Conservation (phyloP, 2,329 filamentous ascomycete genomes). For the Endothia cerciana region DNA sequence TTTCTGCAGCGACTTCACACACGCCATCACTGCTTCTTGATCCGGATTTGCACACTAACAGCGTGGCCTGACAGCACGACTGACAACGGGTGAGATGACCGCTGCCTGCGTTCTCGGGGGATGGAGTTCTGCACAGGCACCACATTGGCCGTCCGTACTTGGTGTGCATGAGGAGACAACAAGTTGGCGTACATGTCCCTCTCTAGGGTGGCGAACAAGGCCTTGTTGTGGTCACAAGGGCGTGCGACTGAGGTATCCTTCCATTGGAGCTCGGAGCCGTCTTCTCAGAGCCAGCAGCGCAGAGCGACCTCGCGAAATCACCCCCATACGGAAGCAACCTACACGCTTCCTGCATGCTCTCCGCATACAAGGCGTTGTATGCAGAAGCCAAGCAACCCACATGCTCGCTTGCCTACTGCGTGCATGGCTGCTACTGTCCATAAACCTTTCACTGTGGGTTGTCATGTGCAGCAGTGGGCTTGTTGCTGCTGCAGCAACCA, state of each 20-base stretch:
- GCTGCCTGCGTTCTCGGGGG: neutral
- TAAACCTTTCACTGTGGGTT: neutral
- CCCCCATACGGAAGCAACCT: neutral
- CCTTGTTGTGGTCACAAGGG: conserved; percentile 21
- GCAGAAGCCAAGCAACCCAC: conserved; percentile 6
- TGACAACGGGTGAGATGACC: neutral
- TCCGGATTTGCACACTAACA: neutral
- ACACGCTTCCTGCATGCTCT: conserved; percentile 7
- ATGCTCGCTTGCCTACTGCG: neutral
- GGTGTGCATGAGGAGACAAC: neutral
- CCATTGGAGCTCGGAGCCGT: conserved; percentile 23
- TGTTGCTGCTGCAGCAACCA: conserved; percentile 16
- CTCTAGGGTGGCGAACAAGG: conserved; percentile 8
- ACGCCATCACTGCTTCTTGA: neutral
- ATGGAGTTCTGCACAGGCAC: neutral
- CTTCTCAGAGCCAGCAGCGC: conserved; percentile 3
- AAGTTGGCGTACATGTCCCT: conserved; percentile 12
- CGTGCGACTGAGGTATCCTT: conserved; percentile 13
- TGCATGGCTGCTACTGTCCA: neutral
- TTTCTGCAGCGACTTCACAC: neutral
- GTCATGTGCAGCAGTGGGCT: neutral
- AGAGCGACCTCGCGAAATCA: neutral
- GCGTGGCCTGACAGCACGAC: conserved; percentile 1
- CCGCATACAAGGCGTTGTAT: conserved; percentile 7
- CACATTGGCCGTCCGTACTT: neutral